Evolutionary conservation across 805 yeast genomes (phyloP).

Genomic region (Yarrowia osloensis): DNA sequence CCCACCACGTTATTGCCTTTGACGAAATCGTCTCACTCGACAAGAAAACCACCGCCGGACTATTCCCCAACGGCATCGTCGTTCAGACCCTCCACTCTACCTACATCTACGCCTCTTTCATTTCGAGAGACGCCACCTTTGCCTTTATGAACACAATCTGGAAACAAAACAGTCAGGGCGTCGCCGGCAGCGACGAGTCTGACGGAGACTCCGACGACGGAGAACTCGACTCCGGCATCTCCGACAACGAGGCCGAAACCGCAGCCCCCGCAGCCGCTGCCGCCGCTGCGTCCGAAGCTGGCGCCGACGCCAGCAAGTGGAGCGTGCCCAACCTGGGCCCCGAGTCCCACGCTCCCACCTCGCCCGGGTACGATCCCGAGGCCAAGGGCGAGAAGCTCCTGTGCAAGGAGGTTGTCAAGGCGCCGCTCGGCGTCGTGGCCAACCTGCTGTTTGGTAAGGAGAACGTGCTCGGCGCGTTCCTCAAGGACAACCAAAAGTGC

Average conservation of each 20-base stretch:
- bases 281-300: constrained; percentile 20
- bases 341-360: constrained; percentile 59
- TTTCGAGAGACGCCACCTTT: constrained; percentile 75
- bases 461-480: constrained; percentile 47
- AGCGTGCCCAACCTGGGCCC: constrained; percentile 62
- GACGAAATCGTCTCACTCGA: constrained; percentile 73
- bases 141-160: constrained; percentile 70
- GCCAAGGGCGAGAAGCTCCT: constrained; percentile 55
- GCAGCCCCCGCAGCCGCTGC: neutral
- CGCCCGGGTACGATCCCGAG: constrained; percentile 49
- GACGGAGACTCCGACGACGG: constrained; percentile 31
- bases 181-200: constrained; percentile 22
- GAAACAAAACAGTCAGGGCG: constrained; percentile 46
- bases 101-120: constrained; percentile 83
- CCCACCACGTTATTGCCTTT: constrained; percentile 70
- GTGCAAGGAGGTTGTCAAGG: constrained; percentile 55
- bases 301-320: constrained; percentile 33
- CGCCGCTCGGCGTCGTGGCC: constrained; percentile 77
- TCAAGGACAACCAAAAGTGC: constrained; percentile 35
- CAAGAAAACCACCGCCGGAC: constrained; percentile 80
- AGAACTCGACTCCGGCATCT: constrained; percentile 31
- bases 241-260: constrained; percentile 23
- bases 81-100: constrained; percentile 63
- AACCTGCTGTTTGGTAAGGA: constrained; percentile 69
- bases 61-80: constrained; percentile 86